phyloP scores from a whole-genome alignment of 306 rosid species.

The Urtica urens region DNA sequence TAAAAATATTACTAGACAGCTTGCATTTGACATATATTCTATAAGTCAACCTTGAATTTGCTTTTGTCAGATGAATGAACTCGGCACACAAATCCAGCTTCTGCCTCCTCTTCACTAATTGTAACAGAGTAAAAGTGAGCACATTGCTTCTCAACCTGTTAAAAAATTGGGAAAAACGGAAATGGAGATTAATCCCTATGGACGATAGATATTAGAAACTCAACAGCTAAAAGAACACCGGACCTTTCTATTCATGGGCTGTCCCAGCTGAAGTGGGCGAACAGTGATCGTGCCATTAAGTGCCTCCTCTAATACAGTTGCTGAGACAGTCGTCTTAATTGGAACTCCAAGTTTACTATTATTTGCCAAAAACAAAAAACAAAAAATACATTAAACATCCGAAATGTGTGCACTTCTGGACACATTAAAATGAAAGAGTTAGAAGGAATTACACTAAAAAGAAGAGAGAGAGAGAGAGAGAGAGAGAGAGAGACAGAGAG shows the following conservation, averaged over 20 bases:
- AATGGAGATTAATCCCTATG: not conserved
- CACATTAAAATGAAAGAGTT: conserved; percentile 2
- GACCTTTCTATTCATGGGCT: conserved; percentile 60
- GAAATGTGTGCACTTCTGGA: too few relatives aligned
- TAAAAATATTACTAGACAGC: not conserved
- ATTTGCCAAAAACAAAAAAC: conserved; percentile 8
- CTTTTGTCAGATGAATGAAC: conserved; percentile 88
- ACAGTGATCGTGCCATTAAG: conserved; percentile 57
- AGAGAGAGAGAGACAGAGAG: not conserved
- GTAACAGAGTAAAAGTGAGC: conserved; percentile 89
- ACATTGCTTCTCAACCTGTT: conserved; percentile 94
- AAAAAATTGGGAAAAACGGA: conserved; percentile 13
- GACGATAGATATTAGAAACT: not conserved
- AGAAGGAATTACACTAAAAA: too few relatives aligned
- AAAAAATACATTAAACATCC: not conserved
- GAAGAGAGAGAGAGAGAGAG: not conserved
- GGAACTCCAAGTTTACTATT: conserved; percentile 97
- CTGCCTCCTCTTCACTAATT: conserved; percentile 69
- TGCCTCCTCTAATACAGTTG: conserved; percentile 89
- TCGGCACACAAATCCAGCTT: conserved; percentile 89
- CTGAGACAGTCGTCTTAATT: conserved; percentile 91
- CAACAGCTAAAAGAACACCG: conserved; percentile 1
- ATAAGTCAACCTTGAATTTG: conserved; percentile 76
- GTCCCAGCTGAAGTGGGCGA: conserved; percentile 67
- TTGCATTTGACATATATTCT: not conserved